Base-by-base conservation (phyloP, 2,329 filamentous ascomycete species). In the Colletotrichum acutatum region DNA sequence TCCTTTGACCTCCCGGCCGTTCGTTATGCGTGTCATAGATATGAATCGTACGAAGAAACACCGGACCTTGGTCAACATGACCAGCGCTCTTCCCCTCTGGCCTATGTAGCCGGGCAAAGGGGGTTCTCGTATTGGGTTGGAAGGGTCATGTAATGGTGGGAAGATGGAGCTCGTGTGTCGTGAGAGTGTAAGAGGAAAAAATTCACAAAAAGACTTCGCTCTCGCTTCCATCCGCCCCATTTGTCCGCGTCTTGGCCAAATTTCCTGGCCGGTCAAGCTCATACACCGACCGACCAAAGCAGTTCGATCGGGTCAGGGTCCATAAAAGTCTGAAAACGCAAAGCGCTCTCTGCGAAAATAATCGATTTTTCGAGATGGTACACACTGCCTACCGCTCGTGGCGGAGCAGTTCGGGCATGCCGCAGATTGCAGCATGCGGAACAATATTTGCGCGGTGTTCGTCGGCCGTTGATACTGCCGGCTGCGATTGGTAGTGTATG, bases 241-340 rank as follows among this genome's bases (percentile, higher is more conserved):
- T n/a, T 49, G 53, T 46, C 26, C 32, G 53, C 60, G 30, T 59
- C 59, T 30, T 54, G 61, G 30, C 60, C 57, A 30, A 64, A 16
- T 30, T 52, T 62, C 19, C 22, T 12, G 24, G n/a, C 34, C 37
- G 46, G 56, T 56, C 57, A 68, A 57, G 64, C 7, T 62, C 64
- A 53, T 69, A 32, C 65, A 68, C 59, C 49, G 66, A 53, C 66
- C 66, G 66, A 53, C 66, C 66, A 69, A 62, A 64, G 52, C 42
- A 56, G 54, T 32, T 32, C 53, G 66, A 53, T 19, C n/a, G 57
- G 53, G 34, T 37, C 24, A 54, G 46, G 57, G 34, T 57, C 32
- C 26, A 16, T 46, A 34, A 62, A 56, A 56, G 56, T 66, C 49
- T 37, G 64, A 34, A 71, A 58, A 71, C 34, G 57, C 30, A 61